Evolutionary conservation across 345 rosid species (phyloP).

Genomic region (Linum lewisii): DNA sequence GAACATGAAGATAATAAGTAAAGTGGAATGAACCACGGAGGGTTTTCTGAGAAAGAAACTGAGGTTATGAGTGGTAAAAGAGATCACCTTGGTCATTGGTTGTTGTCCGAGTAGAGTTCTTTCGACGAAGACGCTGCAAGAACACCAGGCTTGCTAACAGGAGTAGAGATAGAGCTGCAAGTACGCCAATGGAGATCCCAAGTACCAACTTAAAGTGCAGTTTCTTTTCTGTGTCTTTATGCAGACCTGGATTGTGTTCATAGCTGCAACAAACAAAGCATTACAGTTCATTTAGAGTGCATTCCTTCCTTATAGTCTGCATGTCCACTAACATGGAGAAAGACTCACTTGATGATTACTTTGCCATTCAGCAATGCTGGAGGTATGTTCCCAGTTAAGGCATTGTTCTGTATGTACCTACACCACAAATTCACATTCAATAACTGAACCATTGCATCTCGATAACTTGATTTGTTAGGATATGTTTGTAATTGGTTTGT

Average conservation of each 20-base stretch:
- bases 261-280: constrained; percentile 39
- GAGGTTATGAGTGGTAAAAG: not conserved
- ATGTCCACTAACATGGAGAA: constrained; percentile 6
- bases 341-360: constrained; percentile 59
- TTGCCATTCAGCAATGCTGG: constrained; percentile 40
- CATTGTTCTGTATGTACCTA: constrained; percentile 83
- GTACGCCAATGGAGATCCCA: constrained; percentile 46
- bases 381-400: constrained; percentile 69
- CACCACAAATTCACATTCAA: constrained; percentile 17
- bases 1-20: constrained; percentile 9
- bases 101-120: constrained; percentile 17
- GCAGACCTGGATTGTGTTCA: constrained; percentile 50
- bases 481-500: too few relatives aligned
- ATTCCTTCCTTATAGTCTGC: not conserved
- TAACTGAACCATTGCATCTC: too few relatives aligned
- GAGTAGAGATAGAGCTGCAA: constrained; percentile 40
- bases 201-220: constrained; percentile 38
- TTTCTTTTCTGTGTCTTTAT: constrained; percentile 32
- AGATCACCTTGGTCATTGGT: constrained; percentile 41
- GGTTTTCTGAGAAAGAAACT: constrained; percentile 1
- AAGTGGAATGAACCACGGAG: not conserved
- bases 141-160: constrained; percentile 40
- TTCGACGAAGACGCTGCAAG: constrained; percentile 32
- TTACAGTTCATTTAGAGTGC: not conserved
- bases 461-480: too few relatives aligned